These are phyloP conservation scores for Ophiorrhiza pumila DNA, from an alignment of 257 asterid genomes.

Conservation along the genomic window DNA sequence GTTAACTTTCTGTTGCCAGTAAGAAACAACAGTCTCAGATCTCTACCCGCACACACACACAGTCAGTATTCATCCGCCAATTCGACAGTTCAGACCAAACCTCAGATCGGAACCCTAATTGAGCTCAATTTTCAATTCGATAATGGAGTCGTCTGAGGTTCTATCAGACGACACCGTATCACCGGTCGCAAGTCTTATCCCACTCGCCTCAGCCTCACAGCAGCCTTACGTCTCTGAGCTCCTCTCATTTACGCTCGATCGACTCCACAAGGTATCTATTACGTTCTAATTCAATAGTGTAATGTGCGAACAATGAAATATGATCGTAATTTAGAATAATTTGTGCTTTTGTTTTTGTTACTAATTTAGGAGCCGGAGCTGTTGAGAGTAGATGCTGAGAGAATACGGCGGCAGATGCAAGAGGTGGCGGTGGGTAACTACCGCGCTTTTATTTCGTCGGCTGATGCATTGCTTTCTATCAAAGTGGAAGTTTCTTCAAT, in stretches of 20 bases:
- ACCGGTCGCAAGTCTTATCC: conserved; percentile 55
- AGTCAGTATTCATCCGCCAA: neutral
- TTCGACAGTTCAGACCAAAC: neutral
- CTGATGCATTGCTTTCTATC: conserved; percentile 83
- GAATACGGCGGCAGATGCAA: conserved; percentile 97
- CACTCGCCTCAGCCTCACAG: conserved; percentile 85
- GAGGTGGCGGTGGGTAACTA: conserved; percentile 97
- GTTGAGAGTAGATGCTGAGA: conserved; percentile 89
- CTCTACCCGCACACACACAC: neutral
- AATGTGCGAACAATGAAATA: neutral
- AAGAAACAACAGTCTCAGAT: neutral
- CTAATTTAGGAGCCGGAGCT: conserved; percentile 80
- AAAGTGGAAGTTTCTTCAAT: conserved; percentile 82
- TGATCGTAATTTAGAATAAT: neutral
- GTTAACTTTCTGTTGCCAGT: neutral
- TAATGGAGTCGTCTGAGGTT: conserved; percentile 59
- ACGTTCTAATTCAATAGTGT: neutral
- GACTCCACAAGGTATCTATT: conserved; percentile 77
- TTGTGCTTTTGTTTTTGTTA: neutral
- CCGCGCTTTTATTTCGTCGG: conserved; percentile 86
- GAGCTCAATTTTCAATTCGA: conserved; percentile 7
- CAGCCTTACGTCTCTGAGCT: conserved; percentile 93
- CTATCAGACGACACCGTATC: conserved; percentile 41
- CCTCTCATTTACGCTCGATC: conserved; percentile 94
- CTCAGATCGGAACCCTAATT: conserved; percentile 10